A percentile compares a stretch with the other conserved stretches of the same genome.
Conservation (phyloP, 179 eudicot genomes). For the Actinidia chinensis region DNA sequence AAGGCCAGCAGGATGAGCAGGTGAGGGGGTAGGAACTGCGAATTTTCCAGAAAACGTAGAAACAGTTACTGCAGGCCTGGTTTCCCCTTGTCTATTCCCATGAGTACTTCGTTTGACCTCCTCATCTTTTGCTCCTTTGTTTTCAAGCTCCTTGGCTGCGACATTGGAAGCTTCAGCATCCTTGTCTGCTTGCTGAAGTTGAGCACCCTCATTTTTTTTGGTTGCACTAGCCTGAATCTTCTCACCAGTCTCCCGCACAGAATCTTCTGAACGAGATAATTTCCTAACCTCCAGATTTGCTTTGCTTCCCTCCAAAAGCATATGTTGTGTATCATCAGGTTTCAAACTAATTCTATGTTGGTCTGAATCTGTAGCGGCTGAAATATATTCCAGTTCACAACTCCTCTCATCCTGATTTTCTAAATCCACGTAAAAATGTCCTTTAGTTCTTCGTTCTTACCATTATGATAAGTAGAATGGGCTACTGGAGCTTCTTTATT, state of each 20-base stretch:
- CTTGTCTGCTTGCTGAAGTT: conserved; percentile 20
- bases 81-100: conserved; percentile 28
- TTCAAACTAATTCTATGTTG: conserved; percentile 25
- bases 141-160: conserved; percentile 26
- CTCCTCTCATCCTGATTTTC: conserved; percentile 17
- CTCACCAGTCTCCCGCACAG: conserved; percentile 22
- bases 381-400: conserved; percentile 21
- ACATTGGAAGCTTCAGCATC: conserved; percentile 23
- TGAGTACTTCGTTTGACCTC: conserved; percentile 34
- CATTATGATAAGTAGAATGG: neutral
- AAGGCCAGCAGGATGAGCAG: conserved; percentile 83
- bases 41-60: conserved; percentile 38
- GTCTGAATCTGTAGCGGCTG: conserved; percentile 20
- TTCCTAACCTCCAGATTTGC: conserved; percentile 24
- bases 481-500: neutral
- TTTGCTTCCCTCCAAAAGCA: conserved; percentile 22
- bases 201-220: conserved; percentile 22
- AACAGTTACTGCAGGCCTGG: conserved; percentile 33
- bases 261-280: conserved; percentile 14
- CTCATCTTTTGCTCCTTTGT: conserved; percentile 21
- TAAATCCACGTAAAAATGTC: conserved; percentile 7
- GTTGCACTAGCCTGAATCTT: conserved; percentile 23
- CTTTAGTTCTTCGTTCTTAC: neutral
- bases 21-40: conserved; percentile 37
- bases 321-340: conserved; percentile 16